Percentiles rank a stretch among this genome's conserved stretches.
These are phyloP conservation scores for Solanum sitiens DNA, from an alignment of 257 asterid genomes.

Conservation along the genomic window DNA sequence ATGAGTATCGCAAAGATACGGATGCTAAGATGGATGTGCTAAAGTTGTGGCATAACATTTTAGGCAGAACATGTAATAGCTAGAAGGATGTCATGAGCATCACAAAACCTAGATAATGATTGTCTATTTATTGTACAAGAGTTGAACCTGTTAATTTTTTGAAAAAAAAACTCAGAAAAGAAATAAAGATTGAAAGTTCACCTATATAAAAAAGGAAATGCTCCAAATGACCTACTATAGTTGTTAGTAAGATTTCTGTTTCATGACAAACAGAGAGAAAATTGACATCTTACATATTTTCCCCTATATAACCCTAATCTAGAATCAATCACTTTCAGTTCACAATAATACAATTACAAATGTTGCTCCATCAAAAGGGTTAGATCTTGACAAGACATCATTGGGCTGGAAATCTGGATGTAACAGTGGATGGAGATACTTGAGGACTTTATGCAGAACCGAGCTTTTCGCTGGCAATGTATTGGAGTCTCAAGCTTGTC, in stretches of 20 bases:
- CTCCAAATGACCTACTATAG: neutral
- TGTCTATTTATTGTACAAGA: neutral
- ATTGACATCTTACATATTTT: neutral
- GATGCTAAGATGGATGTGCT: neutral
- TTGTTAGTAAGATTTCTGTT: too few species aligned
- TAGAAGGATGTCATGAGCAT: neutral
- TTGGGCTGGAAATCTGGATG: slow-evolving; percentile 16
- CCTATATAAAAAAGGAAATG: neutral
- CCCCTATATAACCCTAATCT: neutral
- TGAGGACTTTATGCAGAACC: slow-evolving; percentile 10
- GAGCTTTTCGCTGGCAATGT: slow-evolving; percentile 19
- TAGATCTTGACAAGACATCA: slow-evolving; percentile 12
- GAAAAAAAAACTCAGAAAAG: neutral
- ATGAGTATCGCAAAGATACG: neutral
- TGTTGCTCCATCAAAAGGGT: neutral
- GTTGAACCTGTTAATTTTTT: neutral
- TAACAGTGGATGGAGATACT: slow-evolving; percentile 13
- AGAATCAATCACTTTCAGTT: neutral
- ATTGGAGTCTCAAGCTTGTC: too few species aligned
- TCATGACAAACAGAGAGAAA: neutral
- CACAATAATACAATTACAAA: neutral
- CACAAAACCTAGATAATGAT: neutral
- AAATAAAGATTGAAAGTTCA: neutral
- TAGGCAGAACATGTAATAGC: neutral
- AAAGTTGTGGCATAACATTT: neutral